phyloP scores from a whole-genome alignment of 805 yeast species.

The Candida maesae region DNA sequence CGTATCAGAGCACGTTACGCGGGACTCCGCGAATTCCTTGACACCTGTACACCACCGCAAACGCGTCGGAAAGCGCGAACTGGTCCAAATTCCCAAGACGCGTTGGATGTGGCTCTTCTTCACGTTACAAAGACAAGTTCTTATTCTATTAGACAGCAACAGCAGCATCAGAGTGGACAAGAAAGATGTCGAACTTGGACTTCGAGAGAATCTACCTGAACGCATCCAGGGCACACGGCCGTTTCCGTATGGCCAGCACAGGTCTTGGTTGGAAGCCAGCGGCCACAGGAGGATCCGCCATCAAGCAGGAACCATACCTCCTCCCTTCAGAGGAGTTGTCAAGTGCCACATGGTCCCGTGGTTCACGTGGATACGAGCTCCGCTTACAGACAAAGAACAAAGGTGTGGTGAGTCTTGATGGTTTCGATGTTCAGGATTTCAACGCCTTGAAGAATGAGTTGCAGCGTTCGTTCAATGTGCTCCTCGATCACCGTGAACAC shows the following conservation, averaged over 20 bases:
- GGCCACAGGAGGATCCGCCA: slow-evolving; percentile 43
- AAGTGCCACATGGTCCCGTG: slow-evolving; percentile 86
- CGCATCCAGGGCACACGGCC: slow-evolving; percentile 78
- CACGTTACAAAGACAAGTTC: neutral
- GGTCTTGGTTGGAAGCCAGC: slow-evolving; percentile 96
- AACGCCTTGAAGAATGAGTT: slow-evolving; percentile 77
- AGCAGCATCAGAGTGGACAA: neutral
- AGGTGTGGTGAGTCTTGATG: slow-evolving; percentile 86
- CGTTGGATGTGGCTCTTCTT: no score
- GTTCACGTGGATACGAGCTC: slow-evolving; percentile 86
- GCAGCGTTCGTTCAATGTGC: slow-evolving; percentile 67
- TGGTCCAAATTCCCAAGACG: neutral
- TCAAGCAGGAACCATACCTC: slow-evolving; percentile 69
- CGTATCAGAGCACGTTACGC: neutral
- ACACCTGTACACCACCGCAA: slow-evolving; percentile 1
- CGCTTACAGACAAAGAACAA: slow-evolving; percentile 84
- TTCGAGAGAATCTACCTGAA: slow-evolving; percentile 89
- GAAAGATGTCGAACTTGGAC: slow-evolving; percentile 42
- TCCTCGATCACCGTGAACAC: slow-evolving; percentile 83
- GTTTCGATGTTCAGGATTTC: slow-evolving; percentile 84
- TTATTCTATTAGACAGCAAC: neutral
- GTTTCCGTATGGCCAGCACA: slow-evolving; percentile 92
- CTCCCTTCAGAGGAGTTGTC: slow-evolving; percentile 83
- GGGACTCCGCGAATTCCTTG: neutral
- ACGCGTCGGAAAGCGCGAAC: neutral